Conservation (phyloP, 805 yeast species). For the Teunomyces aglyptinius region DNA sequence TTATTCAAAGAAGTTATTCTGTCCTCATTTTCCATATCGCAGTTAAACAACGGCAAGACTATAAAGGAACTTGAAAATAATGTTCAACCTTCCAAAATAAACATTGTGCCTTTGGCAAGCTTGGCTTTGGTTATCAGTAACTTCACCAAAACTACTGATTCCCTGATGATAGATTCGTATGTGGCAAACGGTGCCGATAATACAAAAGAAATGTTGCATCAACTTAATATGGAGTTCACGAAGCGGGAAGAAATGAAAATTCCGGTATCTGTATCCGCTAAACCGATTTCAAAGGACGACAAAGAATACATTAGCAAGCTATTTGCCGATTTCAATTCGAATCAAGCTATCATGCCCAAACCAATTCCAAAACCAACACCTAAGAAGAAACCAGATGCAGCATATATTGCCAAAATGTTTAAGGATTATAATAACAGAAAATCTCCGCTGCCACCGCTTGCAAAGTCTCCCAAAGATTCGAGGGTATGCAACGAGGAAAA, state of each 20-base stretch:
- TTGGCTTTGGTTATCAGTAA: slow-evolving; percentile 53
- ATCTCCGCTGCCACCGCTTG: not conserved
- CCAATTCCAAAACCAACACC: not conserved
- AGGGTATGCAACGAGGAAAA: not conserved
- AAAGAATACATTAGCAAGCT: slow-evolving; percentile 28
- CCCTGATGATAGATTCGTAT: slow-evolving; percentile 33
- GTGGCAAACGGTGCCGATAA: slow-evolving; percentile 9
- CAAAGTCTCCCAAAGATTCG: not conserved
- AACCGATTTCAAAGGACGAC: slow-evolving; percentile 15
- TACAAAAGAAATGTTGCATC: slow-evolving; percentile 15
- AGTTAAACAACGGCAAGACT: slow-evolving; percentile 20
- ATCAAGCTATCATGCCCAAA: slow-evolving; percentile 4
- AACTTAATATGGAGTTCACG: slow-evolving; percentile 6
- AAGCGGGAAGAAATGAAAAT: not conserved
- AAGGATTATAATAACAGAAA: not conserved
- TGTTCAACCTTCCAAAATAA: slow-evolving; percentile 15
- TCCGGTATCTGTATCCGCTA: not conserved
- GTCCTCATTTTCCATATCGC: slow-evolving; percentile 17
- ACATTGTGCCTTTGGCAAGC: slow-evolving; percentile 44
- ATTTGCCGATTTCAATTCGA: slow-evolving; percentile 18
- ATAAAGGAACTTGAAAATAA: slow-evolving; percentile 18
- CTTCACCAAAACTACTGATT: slow-evolving; percentile 45
- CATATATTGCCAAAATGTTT: slow-evolving; percentile 2
- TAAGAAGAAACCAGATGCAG: slow-evolving; percentile 1
- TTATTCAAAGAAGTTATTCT: slow-evolving; percentile 42